Conservation (phyloP, 768 basidiomycete species). For the Lentinus brumalis region DNA sequence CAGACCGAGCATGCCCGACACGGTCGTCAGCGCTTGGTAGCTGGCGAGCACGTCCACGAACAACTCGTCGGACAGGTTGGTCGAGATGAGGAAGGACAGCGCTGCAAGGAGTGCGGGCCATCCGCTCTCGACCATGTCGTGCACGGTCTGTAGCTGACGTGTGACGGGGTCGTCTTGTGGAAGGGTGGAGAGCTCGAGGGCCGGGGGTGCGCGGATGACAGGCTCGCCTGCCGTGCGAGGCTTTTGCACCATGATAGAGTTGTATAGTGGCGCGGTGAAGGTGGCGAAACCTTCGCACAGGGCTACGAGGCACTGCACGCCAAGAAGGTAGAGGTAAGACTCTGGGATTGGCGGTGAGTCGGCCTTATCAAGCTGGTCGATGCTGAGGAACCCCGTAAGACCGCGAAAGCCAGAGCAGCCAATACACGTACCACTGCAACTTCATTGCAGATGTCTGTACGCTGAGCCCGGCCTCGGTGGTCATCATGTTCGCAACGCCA, state of each 20-base stretch:
- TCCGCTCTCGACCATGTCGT: constrained; percentile 79
- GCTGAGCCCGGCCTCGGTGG: constrained; percentile 67
- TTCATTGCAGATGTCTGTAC: constrained; percentile 80
- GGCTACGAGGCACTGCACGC: constrained; percentile 83
- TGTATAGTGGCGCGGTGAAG: constrained; percentile 77
- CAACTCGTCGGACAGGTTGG: constrained; percentile 89
- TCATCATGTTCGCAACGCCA: constrained; percentile 86
- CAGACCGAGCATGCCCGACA: constrained; percentile 86
- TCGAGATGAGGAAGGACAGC: constrained; percentile 84
- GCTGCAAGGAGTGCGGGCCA: constrained; percentile 95
- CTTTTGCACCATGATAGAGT: constrained; percentile 61
- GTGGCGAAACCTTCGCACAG: constrained; percentile 85
- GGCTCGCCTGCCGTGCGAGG: constrained; percentile 65
- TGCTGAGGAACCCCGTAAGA: constrained; percentile 47
- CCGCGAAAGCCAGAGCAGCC: not conserved
- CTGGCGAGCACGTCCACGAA: constrained; percentile 86
- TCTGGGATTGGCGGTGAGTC: constrained; percentile 95
- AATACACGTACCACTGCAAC: constrained; percentile 73
- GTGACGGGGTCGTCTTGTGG: constrained; percentile 55
- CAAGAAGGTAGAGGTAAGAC: constrained; percentile 89
- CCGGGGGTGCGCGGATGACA: constrained; percentile 68
- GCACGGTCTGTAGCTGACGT: constrained; percentile 61
- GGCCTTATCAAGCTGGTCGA: constrained; percentile 97
- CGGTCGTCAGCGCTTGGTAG: constrained; percentile 83
- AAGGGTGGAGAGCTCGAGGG: constrained; percentile 62